Base-by-base conservation (phyloP, 2,329 filamentous ascomycete species). In the Colletotrichum karsti region DNA sequence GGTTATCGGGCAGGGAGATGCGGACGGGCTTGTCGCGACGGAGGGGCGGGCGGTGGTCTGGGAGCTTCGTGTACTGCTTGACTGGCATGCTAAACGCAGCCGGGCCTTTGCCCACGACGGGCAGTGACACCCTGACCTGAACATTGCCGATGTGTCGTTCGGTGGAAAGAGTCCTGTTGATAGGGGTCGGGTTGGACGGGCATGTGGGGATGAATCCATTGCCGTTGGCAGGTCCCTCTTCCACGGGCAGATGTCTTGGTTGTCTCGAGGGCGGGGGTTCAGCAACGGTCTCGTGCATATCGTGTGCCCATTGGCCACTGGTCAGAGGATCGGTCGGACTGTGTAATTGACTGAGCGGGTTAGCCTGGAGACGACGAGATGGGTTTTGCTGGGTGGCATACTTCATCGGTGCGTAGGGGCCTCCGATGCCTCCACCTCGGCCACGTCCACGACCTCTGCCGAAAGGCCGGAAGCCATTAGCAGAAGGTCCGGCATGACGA, bases 21-120 rank as follows among this genome's bases (percentile, higher is more conserved):
- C 96, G 92, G 42, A 98, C 96, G 7, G 96, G 96, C 78, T 98
- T 99, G 82, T 99, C 96, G 74, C 96, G 91, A 70, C 96, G 92
- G 54, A 99, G 87, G 57, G 96, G 96, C 20, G 96, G 96, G 22
- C 96, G 91, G 79, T 98, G 96, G 77, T 98, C 94, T 20, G 96
- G 96, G 54, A 99, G 88, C 73, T 95, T 94, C 42, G 94, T 98
- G 80, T 99, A 95, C 75, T 96, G 93, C 78, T 93, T 96, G 72
- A 97, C 90, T 51, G 93, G 89, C 71, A 97, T 89, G 69, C 91
- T 91, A 77, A 95, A 94, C 44, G 88, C 81, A 50, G 92, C 87
- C 6, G 94, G 88, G 30, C 87, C 86, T 73, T 90, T 88, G 8
- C 59, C 67, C 88, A 97, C 92, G 22, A 89, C 88, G 2, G 93